Conservation (phyloP, 116 monocot genomes). For the Thalassia testudinum region DNA sequence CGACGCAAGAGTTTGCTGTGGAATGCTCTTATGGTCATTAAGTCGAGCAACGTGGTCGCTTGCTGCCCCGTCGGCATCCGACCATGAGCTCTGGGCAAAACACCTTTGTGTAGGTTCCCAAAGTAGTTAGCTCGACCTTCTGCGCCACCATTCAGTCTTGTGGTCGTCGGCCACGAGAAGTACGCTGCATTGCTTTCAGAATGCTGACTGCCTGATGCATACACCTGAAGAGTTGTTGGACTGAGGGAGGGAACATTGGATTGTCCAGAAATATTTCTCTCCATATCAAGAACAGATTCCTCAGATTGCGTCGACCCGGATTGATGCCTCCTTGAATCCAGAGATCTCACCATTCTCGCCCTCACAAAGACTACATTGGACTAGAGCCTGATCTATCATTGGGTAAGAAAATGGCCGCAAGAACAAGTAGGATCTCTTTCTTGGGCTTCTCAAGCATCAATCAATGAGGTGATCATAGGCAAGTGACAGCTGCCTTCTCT, state of each 20-base stretch:
- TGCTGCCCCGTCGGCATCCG: slow-evolving; percentile 72
- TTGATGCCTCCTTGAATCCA: slow-evolving; percentile 14
- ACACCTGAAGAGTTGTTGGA: slow-evolving; percentile 46
- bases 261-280: slow-evolving; percentile 34
- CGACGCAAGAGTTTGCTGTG: slow-evolving; percentile 95
- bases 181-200: slow-evolving; percentile 91
- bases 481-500: too few species aligned
- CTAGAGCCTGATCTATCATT: too few species aligned
- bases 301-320: slow-evolving; percentile 47
- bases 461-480: too few species aligned
- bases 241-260: slow-evolving; percentile 17
- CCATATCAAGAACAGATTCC: slow-evolving; percentile 65
- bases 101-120: slow-evolving; percentile 91
- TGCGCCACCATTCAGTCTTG: slow-evolving; percentile 57
- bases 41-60: slow-evolving; percentile 87
- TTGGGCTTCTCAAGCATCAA: too few species aligned
- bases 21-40: slow-evolving; percentile 98
- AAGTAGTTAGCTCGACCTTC: slow-evolving; percentile 98
- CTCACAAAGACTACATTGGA: too few species aligned
- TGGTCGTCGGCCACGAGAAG: slow-evolving; percentile 96
- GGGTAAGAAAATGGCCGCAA: too few species aligned
- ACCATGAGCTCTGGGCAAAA: slow-evolving; percentile 64
- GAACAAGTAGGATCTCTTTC: too few species aligned
- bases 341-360: slow-evolving; percentile 22
- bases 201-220: slow-evolving; percentile 73